Conservation (phyloP, 306 rosid genomes). For the Aeschynomene evenia region DNA sequence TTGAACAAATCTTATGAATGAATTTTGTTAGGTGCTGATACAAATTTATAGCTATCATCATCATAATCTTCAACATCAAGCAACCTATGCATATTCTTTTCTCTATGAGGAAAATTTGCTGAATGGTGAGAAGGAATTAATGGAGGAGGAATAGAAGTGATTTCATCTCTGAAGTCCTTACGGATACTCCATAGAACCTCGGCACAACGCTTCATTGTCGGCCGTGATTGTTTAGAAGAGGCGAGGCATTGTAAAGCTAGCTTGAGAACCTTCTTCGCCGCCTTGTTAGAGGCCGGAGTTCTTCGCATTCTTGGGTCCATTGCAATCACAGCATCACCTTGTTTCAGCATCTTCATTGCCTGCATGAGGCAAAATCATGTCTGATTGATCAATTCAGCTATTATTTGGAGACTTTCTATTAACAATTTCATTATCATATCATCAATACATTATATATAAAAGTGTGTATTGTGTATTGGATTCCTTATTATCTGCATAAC, state of each 20-base stretch:
- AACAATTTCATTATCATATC: background rate
- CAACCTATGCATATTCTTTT: conserved; percentile 35
- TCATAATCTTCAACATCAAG: conserved; percentile 60
- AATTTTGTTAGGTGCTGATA: conserved; percentile 55
- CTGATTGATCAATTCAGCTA: background rate
- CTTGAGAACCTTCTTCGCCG: conserved; percentile 57
- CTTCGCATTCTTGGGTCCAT: conserved; percentile 83
- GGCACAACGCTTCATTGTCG: conserved; percentile 77
- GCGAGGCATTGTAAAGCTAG: conserved; percentile 72
- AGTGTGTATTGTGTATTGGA: background rate
- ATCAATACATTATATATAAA: background rate
- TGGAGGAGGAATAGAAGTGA: conserved; percentile 38
- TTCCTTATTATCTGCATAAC: background rate
- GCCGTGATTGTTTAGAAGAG: conserved; percentile 61
- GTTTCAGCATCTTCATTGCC: conserved; percentile 77
- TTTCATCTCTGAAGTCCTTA: conserved; percentile 53
- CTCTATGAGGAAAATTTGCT: conserved; percentile 51
- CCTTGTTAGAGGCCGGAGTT: conserved; percentile 62
- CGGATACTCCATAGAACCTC: conserved; percentile 82
- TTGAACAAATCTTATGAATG: conserved; percentile 37
- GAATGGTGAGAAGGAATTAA: conserved; percentile 52
- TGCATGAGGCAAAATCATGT: conserved; percentile 41
- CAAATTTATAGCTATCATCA: conserved; percentile 43
- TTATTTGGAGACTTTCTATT: background rate
- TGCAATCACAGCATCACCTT: conserved; percentile 61